phyloP scores from a whole-genome alignment of 768 basidiomycete species.

The Fomitopsis pulvina region DNA sequence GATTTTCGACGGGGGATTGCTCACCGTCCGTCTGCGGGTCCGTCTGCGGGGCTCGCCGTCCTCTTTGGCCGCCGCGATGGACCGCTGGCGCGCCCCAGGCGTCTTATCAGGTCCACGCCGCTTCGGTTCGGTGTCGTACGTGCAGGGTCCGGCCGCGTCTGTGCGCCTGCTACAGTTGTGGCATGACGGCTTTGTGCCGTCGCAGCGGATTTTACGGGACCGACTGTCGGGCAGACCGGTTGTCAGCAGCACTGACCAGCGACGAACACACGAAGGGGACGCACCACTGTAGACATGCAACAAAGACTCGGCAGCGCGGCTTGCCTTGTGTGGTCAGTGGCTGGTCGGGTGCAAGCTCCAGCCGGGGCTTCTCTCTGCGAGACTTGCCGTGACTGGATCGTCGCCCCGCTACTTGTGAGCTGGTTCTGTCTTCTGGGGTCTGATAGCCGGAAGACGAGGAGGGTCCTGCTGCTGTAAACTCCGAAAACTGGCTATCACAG shows the following conservation, averaged over 20 bases:
- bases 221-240: conserved; percentile 39
- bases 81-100: conserved; percentile 73
- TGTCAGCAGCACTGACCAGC: background rate
- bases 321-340: conserved; percentile 80
- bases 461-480: background rate
- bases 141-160: conserved; percentile 37
- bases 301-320: conserved; percentile 65
- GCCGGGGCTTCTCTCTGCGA: conserved; percentile 37
- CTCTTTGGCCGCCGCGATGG: conserved; percentile 33
- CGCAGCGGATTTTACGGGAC: conserved; percentile 74
- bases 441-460: background rate
- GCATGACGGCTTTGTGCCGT: conserved; percentile 72
- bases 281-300: conserved; percentile 76
- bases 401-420: background rate
- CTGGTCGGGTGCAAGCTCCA: conserved; percentile 68
- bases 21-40: conserved; percentile 9
- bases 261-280: conserved; percentile 7
- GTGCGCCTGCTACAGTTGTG: conserved; percentile 60
- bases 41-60: conserved; percentile 20
- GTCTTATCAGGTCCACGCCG: conserved; percentile 75
- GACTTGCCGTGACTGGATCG: conserved; percentile 7
- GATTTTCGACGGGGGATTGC: background rate
- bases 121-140: conserved; percentile 67
- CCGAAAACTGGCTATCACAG: background rate
- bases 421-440: background rate